A percentile compares a stretch with the other conserved stretches of the same genome.
These are phyloP conservation scores for Triglochin maritima DNA, from an alignment of 106 monocot species.

Conservation along the genomic window DNA sequence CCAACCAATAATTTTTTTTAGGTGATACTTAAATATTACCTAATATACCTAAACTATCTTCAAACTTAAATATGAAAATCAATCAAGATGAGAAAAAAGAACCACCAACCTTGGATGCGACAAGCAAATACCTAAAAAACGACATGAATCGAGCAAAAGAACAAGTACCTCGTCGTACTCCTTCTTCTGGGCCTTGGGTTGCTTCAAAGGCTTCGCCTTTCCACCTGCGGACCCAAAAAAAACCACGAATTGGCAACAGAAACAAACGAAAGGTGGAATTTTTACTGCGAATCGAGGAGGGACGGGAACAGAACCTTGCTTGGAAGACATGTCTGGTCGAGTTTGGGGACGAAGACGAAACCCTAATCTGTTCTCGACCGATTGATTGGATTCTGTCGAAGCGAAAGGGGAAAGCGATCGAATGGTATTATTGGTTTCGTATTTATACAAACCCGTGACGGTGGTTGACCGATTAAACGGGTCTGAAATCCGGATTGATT, in stretches of 20 bases:
- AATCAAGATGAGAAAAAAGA: background rate
- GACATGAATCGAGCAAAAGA: background rate
- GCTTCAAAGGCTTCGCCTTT: conserved; percentile 51
- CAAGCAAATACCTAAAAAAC: background rate
- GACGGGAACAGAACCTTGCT: background rate
- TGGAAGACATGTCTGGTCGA: background rate
- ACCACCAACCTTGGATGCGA: background rate
- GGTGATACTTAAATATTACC: too few species aligned
- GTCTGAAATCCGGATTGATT: too few species aligned
- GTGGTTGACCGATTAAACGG: too few species aligned
- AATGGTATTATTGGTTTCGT: too few species aligned
- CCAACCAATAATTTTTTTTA: too few species aligned
- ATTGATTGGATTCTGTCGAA: too few species aligned
- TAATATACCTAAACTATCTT: too few species aligned
- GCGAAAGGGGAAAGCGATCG: too few species aligned
- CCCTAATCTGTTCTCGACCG: background rate
- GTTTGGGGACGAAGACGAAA: background rate
- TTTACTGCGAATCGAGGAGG: background rate
- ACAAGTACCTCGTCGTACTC: conserved; percentile 46
- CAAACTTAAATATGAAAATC: background rate
- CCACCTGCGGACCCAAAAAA: conserved; percentile 10
- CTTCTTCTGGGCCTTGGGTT: conserved; percentile 42
- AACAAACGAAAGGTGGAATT: background rate
- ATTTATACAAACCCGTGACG: too few species aligned
- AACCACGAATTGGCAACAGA: too few species aligned